These are phyloP conservation scores for Sordaria brevicollis DNA, from an alignment of 495 filamentous ascomycete genomes.

Conservation along the genomic window DNA sequence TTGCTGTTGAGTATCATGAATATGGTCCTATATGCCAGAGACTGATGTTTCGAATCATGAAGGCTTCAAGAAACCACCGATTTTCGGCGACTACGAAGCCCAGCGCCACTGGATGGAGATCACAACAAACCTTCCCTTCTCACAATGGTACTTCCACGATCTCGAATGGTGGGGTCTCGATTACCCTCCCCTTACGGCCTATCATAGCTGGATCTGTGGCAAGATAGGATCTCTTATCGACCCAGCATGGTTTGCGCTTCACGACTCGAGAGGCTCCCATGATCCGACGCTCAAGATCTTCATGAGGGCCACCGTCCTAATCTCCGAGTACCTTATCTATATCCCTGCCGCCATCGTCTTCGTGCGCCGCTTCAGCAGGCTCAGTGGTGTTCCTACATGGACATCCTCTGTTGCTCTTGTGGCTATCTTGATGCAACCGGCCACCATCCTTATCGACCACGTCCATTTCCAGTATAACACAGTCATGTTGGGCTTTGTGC, in stretches of 20 bases:
- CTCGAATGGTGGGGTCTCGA: slow-evolving; percentile 96
- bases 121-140: slow-evolving; percentile 76
- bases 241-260: slow-evolving; percentile 80
- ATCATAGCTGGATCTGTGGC: slow-evolving; percentile 90
- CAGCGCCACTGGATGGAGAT: slow-evolving; percentile 99
- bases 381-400: slow-evolving; percentile 61
- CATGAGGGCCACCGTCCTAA: slow-evolving; percentile 84
- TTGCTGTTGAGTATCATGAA: background rate
- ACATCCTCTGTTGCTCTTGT: slow-evolving; percentile 74
- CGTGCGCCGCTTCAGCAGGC: slow-evolving; percentile 62
- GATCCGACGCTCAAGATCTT: slow-evolving; percentile 76
- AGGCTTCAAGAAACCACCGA: slow-evolving; percentile 75
- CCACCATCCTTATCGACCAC: slow-evolving; percentile 86
- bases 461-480: slow-evolving; percentile 99
- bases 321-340: slow-evolving; percentile 84
- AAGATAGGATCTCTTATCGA: slow-evolving; percentile 73
- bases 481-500: slow-evolving; percentile 85
- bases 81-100: slow-evolving; percentile 95
- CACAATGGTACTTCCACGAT: slow-evolving; percentile 96
- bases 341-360: slow-evolving; percentile 79
- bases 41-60: background rate
- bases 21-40: background rate
- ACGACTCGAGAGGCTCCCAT: slow-evolving; percentile 71
- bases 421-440: slow-evolving; percentile 86
- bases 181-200: slow-evolving; percentile 94